A percentile compares a stretch with the other conserved stretches of the same genome.
These are phyloP conservation scores for Alternaria longipes DNA, from an alignment of 2,329 filamentous ascomycete genomes.

Conservation along the genomic window DNA sequence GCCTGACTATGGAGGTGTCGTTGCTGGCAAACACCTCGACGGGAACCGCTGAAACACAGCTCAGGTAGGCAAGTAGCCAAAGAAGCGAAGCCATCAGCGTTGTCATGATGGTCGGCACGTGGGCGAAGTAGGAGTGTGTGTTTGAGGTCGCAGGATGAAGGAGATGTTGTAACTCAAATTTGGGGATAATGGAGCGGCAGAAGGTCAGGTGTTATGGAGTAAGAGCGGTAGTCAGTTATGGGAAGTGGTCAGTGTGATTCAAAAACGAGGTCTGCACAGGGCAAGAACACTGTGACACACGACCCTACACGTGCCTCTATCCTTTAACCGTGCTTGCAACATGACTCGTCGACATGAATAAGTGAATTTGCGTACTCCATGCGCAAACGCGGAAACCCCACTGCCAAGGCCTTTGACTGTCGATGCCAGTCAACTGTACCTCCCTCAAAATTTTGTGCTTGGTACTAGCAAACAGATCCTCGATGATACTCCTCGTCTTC, in stretches of 20 bases:
- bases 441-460: neutral
- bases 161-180: neutral
- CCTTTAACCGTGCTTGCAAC: neutral
- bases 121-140: neutral
- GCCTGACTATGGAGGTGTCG: neutral
- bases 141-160: neutral
- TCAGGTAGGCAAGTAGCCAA: neutral
- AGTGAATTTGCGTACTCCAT: neutral
- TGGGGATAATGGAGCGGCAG: neutral
- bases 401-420: neutral
- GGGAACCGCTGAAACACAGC: neutral
- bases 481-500: neutral
- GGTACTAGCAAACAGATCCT: neutral
- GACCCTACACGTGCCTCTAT: neutral
- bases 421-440: neutral
- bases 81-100: neutral
- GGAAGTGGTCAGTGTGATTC: neutral
- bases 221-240: neutral
- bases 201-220: neutral
- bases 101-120: neutral
- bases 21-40: neutral
- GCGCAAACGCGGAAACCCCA: neutral
- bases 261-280: neutral
- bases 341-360: neutral
- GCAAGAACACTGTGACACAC: neutral